A percentile compares a stretch with the other conserved stretches of the same genome.
phyloP scores from a whole-genome alignment of 306 rosid species.

The Vigna nakashimae region DNA sequence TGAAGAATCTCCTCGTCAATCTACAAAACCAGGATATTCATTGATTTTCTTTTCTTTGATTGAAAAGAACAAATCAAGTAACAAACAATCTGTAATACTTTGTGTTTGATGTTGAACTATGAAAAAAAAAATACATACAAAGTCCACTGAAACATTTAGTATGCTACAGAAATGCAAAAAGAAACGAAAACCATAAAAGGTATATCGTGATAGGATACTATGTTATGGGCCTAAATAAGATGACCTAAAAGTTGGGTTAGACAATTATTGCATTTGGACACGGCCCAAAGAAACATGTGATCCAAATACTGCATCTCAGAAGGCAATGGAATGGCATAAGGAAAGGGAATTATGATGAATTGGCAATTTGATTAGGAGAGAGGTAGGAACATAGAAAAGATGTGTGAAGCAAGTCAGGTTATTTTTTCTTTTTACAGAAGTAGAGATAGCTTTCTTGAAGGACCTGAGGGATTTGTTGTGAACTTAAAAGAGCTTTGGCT shows the following conservation, averaged over 20 bases:
- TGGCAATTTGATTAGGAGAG: background rate
- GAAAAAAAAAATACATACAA: background rate
- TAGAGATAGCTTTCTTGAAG: slow-evolving; percentile 1
- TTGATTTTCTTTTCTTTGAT: background rate
- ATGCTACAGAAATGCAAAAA: slow-evolving; percentile 25
- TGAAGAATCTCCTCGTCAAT: slow-evolving; percentile 89
- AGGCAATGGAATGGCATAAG: background rate
- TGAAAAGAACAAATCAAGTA: slow-evolving; percentile 28
- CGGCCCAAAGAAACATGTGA: background rate
- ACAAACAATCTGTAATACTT: slow-evolving; percentile 14
- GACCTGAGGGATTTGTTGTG: background rate
- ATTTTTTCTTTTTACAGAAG: background rate
- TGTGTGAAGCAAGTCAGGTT: background rate
- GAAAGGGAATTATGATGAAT: background rate
- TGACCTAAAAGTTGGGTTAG: background rate
- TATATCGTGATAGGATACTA: background rate
- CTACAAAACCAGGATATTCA: slow-evolving; percentile 56
- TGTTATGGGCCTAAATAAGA: background rate
- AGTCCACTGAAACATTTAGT: background rate
- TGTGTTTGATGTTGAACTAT: background rate
- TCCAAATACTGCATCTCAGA: background rate
- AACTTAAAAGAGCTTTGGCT: background rate
- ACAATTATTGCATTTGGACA: background rate
- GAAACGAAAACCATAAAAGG: slow-evolving; percentile 23
- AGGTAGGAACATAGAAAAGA: background rate